Percentiles rank a stretch among this genome's conserved stretches.
phyloP scores from a whole-genome alignment of 208 protist genomes.

The Acanthamoeba royreba region DNA sequence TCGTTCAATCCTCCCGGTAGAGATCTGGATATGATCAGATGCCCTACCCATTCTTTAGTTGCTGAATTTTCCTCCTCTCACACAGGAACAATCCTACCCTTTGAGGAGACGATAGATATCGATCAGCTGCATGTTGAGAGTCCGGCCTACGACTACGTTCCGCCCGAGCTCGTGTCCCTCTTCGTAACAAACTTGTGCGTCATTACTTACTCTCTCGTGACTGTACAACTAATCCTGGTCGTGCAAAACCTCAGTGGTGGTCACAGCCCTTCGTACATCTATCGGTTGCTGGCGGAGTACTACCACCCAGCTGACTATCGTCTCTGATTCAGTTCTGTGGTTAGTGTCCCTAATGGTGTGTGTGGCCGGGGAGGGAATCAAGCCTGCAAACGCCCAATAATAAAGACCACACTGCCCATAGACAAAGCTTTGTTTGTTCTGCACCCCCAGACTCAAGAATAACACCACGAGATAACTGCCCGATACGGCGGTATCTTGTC shows the following conservation, averaged over 20 bases:
- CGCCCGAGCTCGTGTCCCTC: constrained; percentile 93
- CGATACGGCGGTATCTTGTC: too few species aligned
- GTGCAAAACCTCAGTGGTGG: constrained; percentile 81
- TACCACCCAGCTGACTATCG: constrained; percentile 91
- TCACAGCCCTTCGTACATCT: constrained; percentile 94
- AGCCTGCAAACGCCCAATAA: background rate
- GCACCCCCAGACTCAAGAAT: too few species aligned
- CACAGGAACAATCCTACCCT: background rate
- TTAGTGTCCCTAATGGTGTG: too few species aligned
- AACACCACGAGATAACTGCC: too few species aligned
- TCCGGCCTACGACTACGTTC: constrained; percentile 95
- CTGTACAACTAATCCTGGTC: background rate
- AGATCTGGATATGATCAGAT: too few species aligned
- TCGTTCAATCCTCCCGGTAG: constrained; percentile 57
- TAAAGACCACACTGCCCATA: too few species aligned
- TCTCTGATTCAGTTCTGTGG: too few species aligned
- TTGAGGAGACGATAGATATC: background rate
- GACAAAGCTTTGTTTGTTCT: too few species aligned
- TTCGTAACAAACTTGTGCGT: constrained; percentile 92
- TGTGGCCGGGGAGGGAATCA: background rate
- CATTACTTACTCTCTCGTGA: background rate
- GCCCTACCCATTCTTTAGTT: too few species aligned
- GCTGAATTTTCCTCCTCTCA: background rate
- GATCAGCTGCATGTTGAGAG: constrained; percentile 84
- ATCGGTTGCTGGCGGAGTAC: constrained; percentile 93